These are phyloP conservation scores for Penicillium salamii DNA, from an alignment of 495 filamentous ascomycete genomes.

Conservation along the genomic window DNA sequence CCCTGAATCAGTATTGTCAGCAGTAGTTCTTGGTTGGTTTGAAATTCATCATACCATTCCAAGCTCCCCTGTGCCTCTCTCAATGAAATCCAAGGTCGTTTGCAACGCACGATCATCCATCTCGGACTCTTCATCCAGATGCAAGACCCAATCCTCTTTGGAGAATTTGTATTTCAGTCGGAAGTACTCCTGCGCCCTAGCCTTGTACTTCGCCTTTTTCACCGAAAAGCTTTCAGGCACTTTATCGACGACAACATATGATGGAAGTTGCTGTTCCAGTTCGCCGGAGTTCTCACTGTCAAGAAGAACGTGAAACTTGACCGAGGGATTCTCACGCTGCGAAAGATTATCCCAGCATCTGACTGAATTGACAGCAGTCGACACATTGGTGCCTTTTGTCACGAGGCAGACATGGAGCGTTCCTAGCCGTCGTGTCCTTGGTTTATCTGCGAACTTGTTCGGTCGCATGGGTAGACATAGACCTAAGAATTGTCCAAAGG, in stretches of 20 bases:
- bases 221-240: not conserved
- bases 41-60: not conserved
- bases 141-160: constrained; percentile 8
- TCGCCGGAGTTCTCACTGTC: not conserved
- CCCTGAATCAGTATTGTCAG: not conserved
- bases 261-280: constrained; percentile 4
- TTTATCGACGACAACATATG: constrained; percentile 3
- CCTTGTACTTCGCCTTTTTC: constrained; percentile 8
- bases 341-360: not conserved
- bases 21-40: too few relatives aligned
- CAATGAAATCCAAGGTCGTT: constrained; percentile 9
- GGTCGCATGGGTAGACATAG: constrained; percentile 7
- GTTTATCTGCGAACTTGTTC: not conserved
- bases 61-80: constrained; percentile 6
- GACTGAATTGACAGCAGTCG: constrained; percentile 2
- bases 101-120: constrained; percentile 7
- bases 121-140: constrained; percentile 12
- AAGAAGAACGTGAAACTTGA: constrained; percentile 5
- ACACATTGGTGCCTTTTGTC: constrained; percentile 7
- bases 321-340: constrained; percentile 3
- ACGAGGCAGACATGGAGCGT: constrained; percentile 7
- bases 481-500: constrained; percentile 1
- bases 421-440: not conserved
- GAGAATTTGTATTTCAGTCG: constrained; percentile 3
- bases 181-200: constrained; percentile 6